Percentiles rank a stretch among this genome's conserved stretches.
Evolutionary conservation across 176 grass and related monocot species (phyloP).

Genomic region (Oryza coarctata): DNA sequence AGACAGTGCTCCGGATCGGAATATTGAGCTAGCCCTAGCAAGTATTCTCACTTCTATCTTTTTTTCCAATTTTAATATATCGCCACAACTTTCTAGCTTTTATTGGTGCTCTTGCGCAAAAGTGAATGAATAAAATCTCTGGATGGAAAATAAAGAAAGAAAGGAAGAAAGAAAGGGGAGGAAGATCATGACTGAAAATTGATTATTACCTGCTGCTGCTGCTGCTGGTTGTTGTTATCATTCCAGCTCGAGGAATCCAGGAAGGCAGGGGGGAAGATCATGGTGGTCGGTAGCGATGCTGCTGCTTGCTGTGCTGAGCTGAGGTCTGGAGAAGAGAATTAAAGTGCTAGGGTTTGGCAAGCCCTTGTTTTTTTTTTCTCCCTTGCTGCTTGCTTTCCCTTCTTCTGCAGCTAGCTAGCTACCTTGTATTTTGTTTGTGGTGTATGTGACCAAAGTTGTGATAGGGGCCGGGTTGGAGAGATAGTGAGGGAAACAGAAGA

Average conservation of each 20-base stretch:
- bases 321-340: not conserved
- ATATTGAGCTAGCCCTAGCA: slow-evolving; percentile 37
- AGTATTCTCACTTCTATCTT: slow-evolving; percentile 21
- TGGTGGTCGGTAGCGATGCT: slow-evolving; percentile 43
- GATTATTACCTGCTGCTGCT: slow-evolving; percentile 44
- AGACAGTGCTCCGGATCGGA: slow-evolving; percentile 28
- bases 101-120: slow-evolving; percentile 42
- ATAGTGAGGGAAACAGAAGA: not conserved
- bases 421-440: not conserved
- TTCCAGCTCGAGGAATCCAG: slow-evolving; percentile 84
- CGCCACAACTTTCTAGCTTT: slow-evolving; percentile 40
- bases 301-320: not conserved
- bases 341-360: slow-evolving; percentile 32
- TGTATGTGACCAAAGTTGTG: not conserved
- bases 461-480: not conserved
- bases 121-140: slow-evolving; percentile 53
- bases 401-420: not conserved
- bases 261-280: slow-evolving; percentile 75
- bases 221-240: slow-evolving; percentile 40
- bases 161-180: not conserved
- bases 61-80: slow-evolving; percentile 20
- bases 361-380: not conserved
- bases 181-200: slow-evolving; percentile 27
- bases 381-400: not conserved
- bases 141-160: slow-evolving; percentile 28